These are phyloP conservation scores for Aspergillus haitiensis DNA, from an alignment of 495 filamentous ascomycete species.

Conservation along the genomic window DNA sequence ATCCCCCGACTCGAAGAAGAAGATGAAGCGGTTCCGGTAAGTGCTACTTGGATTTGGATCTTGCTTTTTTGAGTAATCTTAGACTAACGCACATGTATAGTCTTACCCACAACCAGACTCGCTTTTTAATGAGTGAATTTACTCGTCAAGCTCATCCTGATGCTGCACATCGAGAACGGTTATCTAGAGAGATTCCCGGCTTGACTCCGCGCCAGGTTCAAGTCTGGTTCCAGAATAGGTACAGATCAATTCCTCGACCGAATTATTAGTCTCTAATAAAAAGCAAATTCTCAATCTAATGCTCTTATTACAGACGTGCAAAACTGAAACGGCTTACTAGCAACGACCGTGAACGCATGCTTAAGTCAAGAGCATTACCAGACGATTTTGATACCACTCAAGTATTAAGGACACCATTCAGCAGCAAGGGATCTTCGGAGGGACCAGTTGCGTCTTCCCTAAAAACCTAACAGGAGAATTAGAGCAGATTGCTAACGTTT, in stretches of 20 bases:
- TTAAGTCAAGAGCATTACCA: conserved; percentile 87
- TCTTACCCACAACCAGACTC: conserved; percentile 93
- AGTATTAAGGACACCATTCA: conserved; percentile 76
- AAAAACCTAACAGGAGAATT: conserved; percentile 18
- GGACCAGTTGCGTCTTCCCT: conserved; percentile 37
- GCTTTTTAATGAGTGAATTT: conserved; percentile 97
- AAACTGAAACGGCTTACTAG: conserved; percentile 93
- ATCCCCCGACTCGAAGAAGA: conserved; percentile 58
- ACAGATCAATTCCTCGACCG: conserved; percentile 32
- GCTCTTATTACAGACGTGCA: conserved; percentile 63
- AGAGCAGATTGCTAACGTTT: background rate
- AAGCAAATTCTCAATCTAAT: conserved; percentile 28
- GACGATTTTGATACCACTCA: conserved; percentile 92
- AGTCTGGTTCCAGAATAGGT: conserved; percentile 99
- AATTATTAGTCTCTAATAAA: background rate
- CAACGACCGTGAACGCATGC: conserved; percentile 91
- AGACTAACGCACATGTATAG: conserved; percentile 44
- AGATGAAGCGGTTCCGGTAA: conserved; percentile 95
- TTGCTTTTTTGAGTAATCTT: background rate
- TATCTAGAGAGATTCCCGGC: conserved; percentile 90
- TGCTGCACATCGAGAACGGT: conserved; percentile 84
- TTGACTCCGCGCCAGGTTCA: conserved; percentile 93
- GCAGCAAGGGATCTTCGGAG: conserved; percentile 35
- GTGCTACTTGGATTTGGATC: conserved; percentile 19
- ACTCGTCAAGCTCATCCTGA: conserved; percentile 94